These are phyloP conservation scores for Heterobasidion occidentale DNA, from an alignment of 1,284 basidiomycete genomes.

Conservation along the genomic window DNA sequence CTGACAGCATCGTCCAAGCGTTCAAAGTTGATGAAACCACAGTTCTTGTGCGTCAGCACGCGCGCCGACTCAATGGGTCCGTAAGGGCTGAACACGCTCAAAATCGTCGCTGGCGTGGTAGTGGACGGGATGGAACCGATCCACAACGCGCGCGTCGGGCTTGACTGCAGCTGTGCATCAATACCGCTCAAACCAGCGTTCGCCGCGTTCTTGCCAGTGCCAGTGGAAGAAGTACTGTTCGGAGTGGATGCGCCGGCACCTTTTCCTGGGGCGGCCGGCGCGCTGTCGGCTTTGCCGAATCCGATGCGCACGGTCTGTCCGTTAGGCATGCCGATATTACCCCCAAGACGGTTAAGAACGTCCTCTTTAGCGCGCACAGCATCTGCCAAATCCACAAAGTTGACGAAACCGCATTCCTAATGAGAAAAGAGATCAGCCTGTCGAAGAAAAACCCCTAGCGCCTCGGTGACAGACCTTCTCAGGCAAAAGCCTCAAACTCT, in stretches of 20 bases:
- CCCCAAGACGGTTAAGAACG: slow-evolving; percentile 88
- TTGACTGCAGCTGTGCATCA: slow-evolving; percentile 77
- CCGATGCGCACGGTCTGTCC: slow-evolving; percentile 94
- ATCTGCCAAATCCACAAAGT: slow-evolving; percentile 92
- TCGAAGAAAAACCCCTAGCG: not conserved
- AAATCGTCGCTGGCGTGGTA: slow-evolving; percentile 86
- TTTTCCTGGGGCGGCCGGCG: slow-evolving; percentile 81
- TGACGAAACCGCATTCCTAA: slow-evolving; percentile 97
- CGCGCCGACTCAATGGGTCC: slow-evolving; percentile 96
- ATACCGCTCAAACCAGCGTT: slow-evolving; percentile 52
- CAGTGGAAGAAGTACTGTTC: slow-evolving; percentile 12
- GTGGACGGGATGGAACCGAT: slow-evolving; percentile 92
- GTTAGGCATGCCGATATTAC: slow-evolving; percentile 89
- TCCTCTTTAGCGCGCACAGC: slow-evolving; percentile 96
- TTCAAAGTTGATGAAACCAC: slow-evolving; percentile 97
- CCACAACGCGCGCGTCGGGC: slow-evolving; percentile 91
- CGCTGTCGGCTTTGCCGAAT: slow-evolving; percentile 95
- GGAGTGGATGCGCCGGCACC: slow-evolving; percentile 50
- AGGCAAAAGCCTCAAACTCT: slow-evolving; percentile 87
- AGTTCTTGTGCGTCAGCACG: slow-evolving; percentile 95
- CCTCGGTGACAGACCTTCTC: slow-evolving; percentile 69
- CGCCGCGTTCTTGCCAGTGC: slow-evolving; percentile 33
- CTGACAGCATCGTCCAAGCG: slow-evolving; percentile 92
- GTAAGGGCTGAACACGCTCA: slow-evolving; percentile 92
- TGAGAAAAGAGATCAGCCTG: slow-evolving; percentile 1